phyloP scores from a whole-genome alignment of 1,284 basidiomycete genomes.

The Xanthoconium separans region DNA sequence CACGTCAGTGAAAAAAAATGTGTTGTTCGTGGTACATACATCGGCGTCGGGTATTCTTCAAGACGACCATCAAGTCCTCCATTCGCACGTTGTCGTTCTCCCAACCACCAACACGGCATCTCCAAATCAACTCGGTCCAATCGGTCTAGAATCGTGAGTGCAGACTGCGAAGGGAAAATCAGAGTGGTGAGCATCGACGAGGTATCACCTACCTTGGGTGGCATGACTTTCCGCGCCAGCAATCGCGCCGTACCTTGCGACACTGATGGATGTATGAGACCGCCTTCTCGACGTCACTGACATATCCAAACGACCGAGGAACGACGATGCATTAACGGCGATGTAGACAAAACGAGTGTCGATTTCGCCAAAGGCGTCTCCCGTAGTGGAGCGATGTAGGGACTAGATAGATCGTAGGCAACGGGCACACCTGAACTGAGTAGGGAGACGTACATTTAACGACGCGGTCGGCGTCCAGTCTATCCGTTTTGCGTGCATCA shows the following conservation, averaged over 20 bases:
- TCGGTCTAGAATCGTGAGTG: constrained; percentile 83
- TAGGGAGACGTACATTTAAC: constrained; percentile 57
- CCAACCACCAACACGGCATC: constrained; percentile 87
- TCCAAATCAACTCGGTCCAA: constrained; percentile 77
- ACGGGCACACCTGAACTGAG: neutral
- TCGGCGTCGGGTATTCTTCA: constrained; percentile 99
- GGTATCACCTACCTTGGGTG: constrained; percentile 67
- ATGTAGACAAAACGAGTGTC: constrained; percentile 94
- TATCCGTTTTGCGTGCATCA: constrained; percentile 82
- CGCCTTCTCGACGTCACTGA: constrained; percentile 64
- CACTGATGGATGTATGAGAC: constrained; percentile 76
- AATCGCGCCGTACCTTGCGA: constrained; percentile 85
- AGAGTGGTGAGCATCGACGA: neutral
- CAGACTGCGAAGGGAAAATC: constrained; percentile 54
- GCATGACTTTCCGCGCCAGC: constrained; percentile 92
- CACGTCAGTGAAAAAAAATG: neutral
- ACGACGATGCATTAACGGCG: constrained; percentile 77
- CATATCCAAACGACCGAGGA: constrained; percentile 68
- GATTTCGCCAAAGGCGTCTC: constrained; percentile 87
- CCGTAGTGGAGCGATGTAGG: constrained; percentile 87
- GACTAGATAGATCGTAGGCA: constrained; percentile 46
- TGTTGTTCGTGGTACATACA: constrained; percentile 44
- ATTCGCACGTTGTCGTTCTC: constrained; percentile 89
- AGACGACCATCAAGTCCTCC: constrained; percentile 96
- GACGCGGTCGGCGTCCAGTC: constrained; percentile 68